phyloP scores from a whole-genome alignment of 805 yeast species.

The Barnettozyma sp. region DNA sequence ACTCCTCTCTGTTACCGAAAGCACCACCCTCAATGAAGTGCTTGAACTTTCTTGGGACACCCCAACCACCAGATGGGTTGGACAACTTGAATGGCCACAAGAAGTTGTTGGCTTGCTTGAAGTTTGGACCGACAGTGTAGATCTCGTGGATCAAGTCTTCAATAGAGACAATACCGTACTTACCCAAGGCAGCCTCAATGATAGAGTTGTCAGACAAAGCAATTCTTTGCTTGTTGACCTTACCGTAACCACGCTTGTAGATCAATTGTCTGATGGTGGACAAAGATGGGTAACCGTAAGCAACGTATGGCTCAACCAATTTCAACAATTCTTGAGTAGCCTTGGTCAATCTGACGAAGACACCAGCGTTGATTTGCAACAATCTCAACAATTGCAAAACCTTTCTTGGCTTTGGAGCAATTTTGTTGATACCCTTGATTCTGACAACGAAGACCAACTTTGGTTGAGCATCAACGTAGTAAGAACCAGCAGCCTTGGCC shows the following conservation, averaged over 20 bases:
- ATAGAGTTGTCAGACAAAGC: constrained; percentile 82
- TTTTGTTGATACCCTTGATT: constrained; percentile 99
- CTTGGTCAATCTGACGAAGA: constrained; percentile 90
- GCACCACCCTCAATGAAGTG: constrained; percentile 98
- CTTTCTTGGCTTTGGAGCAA: constrained; percentile 99
- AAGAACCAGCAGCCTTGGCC: constrained; percentile 89
- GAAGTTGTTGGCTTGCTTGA: constrained; percentile 98
- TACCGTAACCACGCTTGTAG: constrained; percentile 98
- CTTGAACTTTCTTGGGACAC: constrained; percentile 92
- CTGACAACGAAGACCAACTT: constrained; percentile 93
- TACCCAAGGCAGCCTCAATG: constrained; percentile 82
- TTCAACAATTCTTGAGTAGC: constrained; percentile 89
- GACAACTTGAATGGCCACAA: constrained; percentile 97
- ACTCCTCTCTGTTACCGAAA: constrained; percentile 96
- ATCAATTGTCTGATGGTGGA: constrained; percentile 86
- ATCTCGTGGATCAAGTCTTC: constrained; percentile 96
- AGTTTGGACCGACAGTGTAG: constrained; percentile 95
- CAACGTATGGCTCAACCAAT: constrained; percentile 93
- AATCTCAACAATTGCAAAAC: constrained; percentile 90
- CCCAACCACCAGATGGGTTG: constrained; percentile 97
- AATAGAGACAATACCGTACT: constrained; percentile 85
- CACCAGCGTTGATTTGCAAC: constrained; percentile 92
- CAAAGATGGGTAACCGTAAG: constrained; percentile 95
- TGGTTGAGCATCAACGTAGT: constrained; percentile 92
- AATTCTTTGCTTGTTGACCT: constrained; percentile 93